A percentile compares a stretch with the other conserved stretches of the same genome.
These are phyloP conservation scores for Taiwanofungus camphoratus DNA, from an alignment of 1,284 basidiomycete species.

Conservation along the genomic window DNA sequence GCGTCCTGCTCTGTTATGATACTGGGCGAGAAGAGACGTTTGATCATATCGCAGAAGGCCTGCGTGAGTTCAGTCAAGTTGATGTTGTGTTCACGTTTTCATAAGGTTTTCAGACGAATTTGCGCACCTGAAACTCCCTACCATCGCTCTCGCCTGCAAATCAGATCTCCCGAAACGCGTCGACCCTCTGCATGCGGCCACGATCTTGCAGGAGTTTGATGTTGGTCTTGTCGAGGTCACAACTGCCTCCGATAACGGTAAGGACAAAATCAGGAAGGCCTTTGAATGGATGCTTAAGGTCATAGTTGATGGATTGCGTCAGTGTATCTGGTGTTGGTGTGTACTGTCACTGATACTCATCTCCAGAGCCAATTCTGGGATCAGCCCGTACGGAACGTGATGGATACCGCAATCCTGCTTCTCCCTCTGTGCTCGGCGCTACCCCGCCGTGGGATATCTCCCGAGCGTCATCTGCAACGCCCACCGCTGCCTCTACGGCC, in stretches of 20 bases:
- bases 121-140: constrained; percentile 47
- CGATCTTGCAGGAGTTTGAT: constrained; percentile 47
- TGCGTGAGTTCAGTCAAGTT: constrained; percentile 42
- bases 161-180: constrained; percentile 55
- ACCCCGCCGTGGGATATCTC: constrained; percentile 50
- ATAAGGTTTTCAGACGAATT: constrained; percentile 42
- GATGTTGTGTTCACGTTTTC: constrained; percentile 4
- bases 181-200: constrained; percentile 47
- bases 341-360: constrained; percentile 7
- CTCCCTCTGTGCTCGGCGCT: constrained; percentile 51
- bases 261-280: constrained; percentile 55
- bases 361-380: constrained; percentile 23
- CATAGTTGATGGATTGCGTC: constrained; percentile 50
- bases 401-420: constrained; percentile 63
- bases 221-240: constrained; percentile 68
- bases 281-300: constrained; percentile 64
- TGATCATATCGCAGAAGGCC: constrained; percentile 51
- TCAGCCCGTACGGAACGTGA: constrained; percentile 29
- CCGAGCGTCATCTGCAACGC: constrained; percentile 41
- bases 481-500: constrained; percentile 38
- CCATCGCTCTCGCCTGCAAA: constrained; percentile 73
- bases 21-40: constrained; percentile 56
- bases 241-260: constrained; percentile 42
- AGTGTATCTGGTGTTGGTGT: constrained; percentile 19
- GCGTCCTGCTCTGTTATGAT: constrained; percentile 73